Evolutionary conservation across 495 filamentous ascomycete genomes (phyloP).

Genomic region (Aspergillus ostianus): DNA sequence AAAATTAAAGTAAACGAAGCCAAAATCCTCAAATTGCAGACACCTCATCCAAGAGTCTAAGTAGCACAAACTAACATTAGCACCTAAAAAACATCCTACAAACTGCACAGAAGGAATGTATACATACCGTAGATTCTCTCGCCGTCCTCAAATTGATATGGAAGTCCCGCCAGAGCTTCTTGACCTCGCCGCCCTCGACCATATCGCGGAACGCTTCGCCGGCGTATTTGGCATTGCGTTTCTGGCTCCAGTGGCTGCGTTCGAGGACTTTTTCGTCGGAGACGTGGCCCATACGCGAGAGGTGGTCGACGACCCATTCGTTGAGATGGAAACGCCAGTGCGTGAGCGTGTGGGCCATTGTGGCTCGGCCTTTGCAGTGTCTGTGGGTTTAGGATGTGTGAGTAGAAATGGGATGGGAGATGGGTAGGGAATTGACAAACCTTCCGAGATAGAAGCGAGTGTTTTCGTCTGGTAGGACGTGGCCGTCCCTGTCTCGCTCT

Average conservation of each 20-base stretch:
- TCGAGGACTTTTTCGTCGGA: constrained; percentile 51
- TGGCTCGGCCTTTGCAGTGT: constrained; percentile 66
- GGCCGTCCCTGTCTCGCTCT: constrained; percentile 35
- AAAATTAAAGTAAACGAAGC: background rate
- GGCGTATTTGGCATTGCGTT: constrained; percentile 52
- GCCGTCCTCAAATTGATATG: constrained; percentile 56
- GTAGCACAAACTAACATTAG: background rate
- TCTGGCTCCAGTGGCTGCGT: constrained; percentile 51
- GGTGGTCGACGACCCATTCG: constrained; percentile 62
- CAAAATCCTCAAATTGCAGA: background rate
- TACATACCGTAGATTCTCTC: constrained; percentile 43
- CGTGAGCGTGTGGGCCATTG: constrained; percentile 63
- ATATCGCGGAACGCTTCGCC: constrained; percentile 58
- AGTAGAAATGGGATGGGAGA: background rate
- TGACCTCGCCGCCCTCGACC: constrained; percentile 53
- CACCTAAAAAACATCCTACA: background rate
- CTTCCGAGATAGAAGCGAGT: constrained; percentile 44
- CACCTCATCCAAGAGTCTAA: constrained; percentile 7
- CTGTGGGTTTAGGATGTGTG: constrained; percentile 23
- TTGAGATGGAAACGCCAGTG: constrained; percentile 79
- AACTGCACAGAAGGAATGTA: background rate
- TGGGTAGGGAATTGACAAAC: constrained; percentile 25
- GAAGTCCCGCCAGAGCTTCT: constrained; percentile 58
- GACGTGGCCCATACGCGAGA: constrained; percentile 54
- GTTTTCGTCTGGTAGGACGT: constrained; percentile 32